Base-by-base conservation (phyloP, 305 asterid genomes). In the Solanum hybrid region DNA sequence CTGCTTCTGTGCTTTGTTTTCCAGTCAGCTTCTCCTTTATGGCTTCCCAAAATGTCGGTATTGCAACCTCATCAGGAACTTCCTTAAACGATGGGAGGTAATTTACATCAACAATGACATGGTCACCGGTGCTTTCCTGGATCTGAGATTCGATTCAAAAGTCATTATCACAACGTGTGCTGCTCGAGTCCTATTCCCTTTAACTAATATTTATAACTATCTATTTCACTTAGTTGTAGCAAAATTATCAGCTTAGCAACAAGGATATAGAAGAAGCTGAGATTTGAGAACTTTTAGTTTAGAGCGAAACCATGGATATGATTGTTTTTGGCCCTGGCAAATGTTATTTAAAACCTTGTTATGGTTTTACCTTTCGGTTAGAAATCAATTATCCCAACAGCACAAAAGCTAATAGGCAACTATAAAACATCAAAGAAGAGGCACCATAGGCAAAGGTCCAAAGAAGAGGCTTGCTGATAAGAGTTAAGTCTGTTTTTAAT, bases 51-150 rank as follows among this genome's bases (percentile, higher is more conserved):
- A 96, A 96, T 75, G 98, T 97, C 79, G 98, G 99, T 81, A 97
- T 89, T 24, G 99, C 99, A 86, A 93, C 93, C 87, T 96, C 97
- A 90, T 96, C 96, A 0, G 99, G 96, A 72, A 97, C 95, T 94
- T 97, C 99, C 92, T 96, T 96, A 94, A 97, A 96, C 8, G 99
- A 97, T 85, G 99, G 99, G 85, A 97, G 96, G 91, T 96, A 97
- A 93, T 96, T 97, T 91, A 97, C 94, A 91, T 96, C 99, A 88
- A 97, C 98, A 77, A 96, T 96, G 88, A 97, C 98, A 90, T 97
- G 99, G 91, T 97, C 99, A 24, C 98, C 97, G 0, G 95, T 94
- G 88, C 93, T 94, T 85, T 96, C 99, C 91, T 97, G 97, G 89
- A 97, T 93, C 99, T 96, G 95, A 46, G 40, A 79, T 91, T 90